Evolutionary conservation across 768 basidiomycete genomes (phyloP), one percentile per base, ranked within the genome.

Genomic region (Calocera viscosa): DNA sequence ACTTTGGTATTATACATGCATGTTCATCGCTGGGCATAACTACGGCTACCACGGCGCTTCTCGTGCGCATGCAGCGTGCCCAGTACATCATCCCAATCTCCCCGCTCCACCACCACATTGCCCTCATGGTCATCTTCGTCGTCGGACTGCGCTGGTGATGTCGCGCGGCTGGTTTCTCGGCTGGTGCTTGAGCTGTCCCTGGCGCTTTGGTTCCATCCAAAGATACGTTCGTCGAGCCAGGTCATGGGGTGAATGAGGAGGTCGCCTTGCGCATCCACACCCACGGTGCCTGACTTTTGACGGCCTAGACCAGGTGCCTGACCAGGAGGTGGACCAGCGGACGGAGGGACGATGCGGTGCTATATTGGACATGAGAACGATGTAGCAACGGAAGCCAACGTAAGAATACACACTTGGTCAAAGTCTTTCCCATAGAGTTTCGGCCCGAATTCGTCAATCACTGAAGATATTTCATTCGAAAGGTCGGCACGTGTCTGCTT

Each of bases 391-490:
- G 43, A 60, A 32, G 14, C 53, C 2, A 60, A 16, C 3, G 11
- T 2, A 28, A 32, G 2, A 16, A 8, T 19, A 47, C 43, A 8
- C 71, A 89, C 89, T 79, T 88, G 80, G 69, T 93, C 82, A 73
- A 95, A 97, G 74, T 95, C 89, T 34, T 60, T 89, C 10, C 53
- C 87, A 70, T 89, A 95, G 40, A 95, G 71, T 69, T 86, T 82
- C 0, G 94, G 94, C 1, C 93, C 94, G 70, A 90, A 92, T 72
- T 93, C 89, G 69, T 94, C 89, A 73, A 91, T 89, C 22, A 89
- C 78, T 63, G 85, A 86, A 0, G 86, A 88, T 1, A 96, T 85
- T 76, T 96, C 90, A 70, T 91, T 90, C 0, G 92, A 82, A 26
- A 97, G 82, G 24, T 83, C 79, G 43, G 85, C 79, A 66, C 94